These are phyloP conservation scores for Colletotrichum nymphaeae DNA, from an alignment of 2,329 filamentous ascomycete genomes.

Conservation along the genomic window DNA sequence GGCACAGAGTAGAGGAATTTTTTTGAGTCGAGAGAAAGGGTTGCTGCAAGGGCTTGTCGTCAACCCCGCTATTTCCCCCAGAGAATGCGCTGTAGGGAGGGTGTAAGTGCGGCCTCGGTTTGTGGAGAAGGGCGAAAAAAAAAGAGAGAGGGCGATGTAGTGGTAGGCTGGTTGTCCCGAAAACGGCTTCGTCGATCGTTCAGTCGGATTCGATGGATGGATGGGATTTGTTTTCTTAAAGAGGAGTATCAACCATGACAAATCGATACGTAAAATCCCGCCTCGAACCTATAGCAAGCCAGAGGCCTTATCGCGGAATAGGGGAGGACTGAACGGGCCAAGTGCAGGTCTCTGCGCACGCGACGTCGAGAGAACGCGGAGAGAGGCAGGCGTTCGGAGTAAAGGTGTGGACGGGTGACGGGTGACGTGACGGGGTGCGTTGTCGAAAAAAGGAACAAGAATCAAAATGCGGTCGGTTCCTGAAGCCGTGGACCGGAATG, in stretches of 20 bases:
- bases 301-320: slow-evolving; percentile 27
- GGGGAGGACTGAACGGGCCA: slow-evolving; percentile 33
- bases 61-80: slow-evolving; percentile 36
- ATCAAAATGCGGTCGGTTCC: slow-evolving; percentile 19
- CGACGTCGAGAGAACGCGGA: background rate
- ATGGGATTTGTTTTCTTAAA: slow-evolving; percentile 28
- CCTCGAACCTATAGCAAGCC: slow-evolving; percentile 31
- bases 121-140: slow-evolving; percentile 20
- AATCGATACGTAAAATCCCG: slow-evolving; percentile 28
- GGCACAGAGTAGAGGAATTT: background rate
- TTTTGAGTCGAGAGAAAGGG: slow-evolving; percentile 18
- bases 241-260: slow-evolving; percentile 26
- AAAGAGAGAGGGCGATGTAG: slow-evolving; percentile 13
- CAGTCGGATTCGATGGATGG: slow-evolving; percentile 1
- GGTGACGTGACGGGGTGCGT: slow-evolving; percentile 29
- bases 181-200: slow-evolving; percentile 15
- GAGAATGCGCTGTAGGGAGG: slow-evolving; percentile 28
- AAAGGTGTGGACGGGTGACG: slow-evolving; percentile 4
- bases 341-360: slow-evolving; percentile 28
- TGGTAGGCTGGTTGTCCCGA: slow-evolving; percentile 18
- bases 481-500: slow-evolving; percentile 17
- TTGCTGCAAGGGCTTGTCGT: slow-evolving; percentile 34
- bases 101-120: slow-evolving; percentile 34
- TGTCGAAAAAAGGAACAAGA: slow-evolving; percentile 17
- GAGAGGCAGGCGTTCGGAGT: background rate